Percentiles rank a stretch among this genome's conserved stretches.
Evolutionary conservation across 148 eudicot genomes (phyloP).

Genomic region (Polygonum maritimum): DNA sequence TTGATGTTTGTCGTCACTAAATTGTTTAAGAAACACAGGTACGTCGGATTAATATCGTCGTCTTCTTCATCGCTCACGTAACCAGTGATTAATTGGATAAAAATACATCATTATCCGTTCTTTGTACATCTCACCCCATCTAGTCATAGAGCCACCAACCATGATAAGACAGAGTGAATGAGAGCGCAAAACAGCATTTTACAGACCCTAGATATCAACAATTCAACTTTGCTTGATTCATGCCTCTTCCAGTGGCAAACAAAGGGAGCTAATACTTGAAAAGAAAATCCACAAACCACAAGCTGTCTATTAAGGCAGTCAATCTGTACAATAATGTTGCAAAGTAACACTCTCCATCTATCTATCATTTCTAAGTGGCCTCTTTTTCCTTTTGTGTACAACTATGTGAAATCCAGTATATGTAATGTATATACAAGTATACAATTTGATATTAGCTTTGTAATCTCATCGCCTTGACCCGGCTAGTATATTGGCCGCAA

Average conservation of each 20-base stretch:
- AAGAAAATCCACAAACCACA: slow-evolving; percentile 7
- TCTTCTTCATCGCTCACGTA: not conserved
- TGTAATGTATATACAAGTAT: slow-evolving; percentile 1
- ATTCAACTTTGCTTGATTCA: not conserved
- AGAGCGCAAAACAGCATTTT: not conserved
- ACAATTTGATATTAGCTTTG: not conserved
- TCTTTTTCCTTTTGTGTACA: not conserved
- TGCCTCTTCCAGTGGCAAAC: not conserved
- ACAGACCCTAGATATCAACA: not conserved
- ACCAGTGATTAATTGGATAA: not conserved
- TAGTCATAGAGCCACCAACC: not conserved
- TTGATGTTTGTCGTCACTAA: too few relatives aligned
- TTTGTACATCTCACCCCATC: not conserved
- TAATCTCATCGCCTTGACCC: not conserved
- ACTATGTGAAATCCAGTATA: not conserved
- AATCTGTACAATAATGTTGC: not conserved
- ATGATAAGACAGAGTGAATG: not conserved
- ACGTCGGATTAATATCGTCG: too few relatives aligned
- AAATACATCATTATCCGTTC: too few relatives aligned
- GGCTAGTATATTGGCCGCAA: not conserved
- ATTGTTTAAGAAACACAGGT: too few relatives aligned
- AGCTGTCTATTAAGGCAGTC: not conserved
- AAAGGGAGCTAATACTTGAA: not conserved
- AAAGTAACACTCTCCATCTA: not conserved
- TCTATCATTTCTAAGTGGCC: not conserved